These are phyloP conservation scores for Solanum etuberosum DNA, from an alignment of 257 asterid species.

Conservation along the genomic window DNA sequence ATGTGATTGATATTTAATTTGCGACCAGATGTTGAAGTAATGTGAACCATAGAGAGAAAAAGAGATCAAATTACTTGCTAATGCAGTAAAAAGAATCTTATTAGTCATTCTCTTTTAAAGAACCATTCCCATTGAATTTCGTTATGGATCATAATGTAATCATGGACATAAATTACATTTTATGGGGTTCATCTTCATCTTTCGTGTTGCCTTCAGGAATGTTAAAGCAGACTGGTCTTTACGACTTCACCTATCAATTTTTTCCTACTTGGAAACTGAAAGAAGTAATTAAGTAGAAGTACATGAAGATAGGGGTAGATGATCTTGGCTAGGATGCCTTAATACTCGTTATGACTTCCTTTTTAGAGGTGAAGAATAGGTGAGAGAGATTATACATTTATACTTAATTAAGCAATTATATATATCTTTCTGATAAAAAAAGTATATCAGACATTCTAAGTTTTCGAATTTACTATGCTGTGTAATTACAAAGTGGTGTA, in stretches of 20 bases:
- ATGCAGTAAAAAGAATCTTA: background rate
- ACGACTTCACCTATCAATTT: background rate
- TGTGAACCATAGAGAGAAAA: background rate
- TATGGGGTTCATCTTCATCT: background rate
- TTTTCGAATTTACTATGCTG: background rate
- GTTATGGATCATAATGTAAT: background rate
- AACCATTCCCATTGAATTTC: background rate
- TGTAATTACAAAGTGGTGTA: background rate
- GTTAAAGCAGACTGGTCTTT: background rate
- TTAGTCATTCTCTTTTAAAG: background rate
- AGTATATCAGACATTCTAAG: background rate
- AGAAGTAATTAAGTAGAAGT: background rate
- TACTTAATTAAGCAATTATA: background rate
- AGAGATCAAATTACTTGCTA: background rate
- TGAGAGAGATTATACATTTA: background rate
- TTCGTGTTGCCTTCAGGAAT: background rate
- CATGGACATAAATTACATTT: background rate
- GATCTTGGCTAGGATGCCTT: background rate
- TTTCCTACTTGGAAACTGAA: background rate
- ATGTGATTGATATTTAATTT: background rate
- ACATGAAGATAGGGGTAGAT: background rate
- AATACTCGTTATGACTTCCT: background rate
- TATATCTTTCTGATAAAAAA: background rate
- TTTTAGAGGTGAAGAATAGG: background rate
- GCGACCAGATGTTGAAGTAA: background rate